Percentiles rank a stretch among this genome's conserved stretches.
Conservation (phyloP, 257 asterid genomes). For the Misopates orontium region DNA sequence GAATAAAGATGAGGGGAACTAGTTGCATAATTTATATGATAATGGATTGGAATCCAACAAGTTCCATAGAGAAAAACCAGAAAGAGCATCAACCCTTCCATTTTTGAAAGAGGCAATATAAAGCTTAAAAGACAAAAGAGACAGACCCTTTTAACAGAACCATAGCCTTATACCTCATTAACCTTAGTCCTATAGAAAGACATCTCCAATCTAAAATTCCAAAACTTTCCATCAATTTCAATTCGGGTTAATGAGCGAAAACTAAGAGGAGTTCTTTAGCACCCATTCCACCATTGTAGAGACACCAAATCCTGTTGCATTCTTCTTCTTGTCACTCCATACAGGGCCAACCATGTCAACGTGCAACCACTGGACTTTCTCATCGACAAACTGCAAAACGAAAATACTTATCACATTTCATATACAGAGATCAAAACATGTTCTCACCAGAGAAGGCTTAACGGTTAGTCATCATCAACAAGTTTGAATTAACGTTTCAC, state of each 20-base stretch:
- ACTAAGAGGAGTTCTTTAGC: constrained; percentile 60
- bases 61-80: too few relatives aligned
- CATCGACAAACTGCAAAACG: constrained; percentile 81
- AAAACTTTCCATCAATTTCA: background rate
- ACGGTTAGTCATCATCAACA: too few relatives aligned
- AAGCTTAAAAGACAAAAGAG: too few relatives aligned
- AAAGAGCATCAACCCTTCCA: too few relatives aligned
- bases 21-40: too few relatives aligned
- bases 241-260: background rate
- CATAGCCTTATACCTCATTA: background rate
- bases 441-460: too few relatives aligned
- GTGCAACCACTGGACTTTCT: constrained; percentile 98
- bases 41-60: too few relatives aligned
- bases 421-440: too few relatives aligned
- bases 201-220: background rate
- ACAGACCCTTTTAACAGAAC: background rate
- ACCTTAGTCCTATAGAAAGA: background rate
- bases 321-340: constrained; percentile 77
- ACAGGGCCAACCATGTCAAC: constrained; percentile 96
- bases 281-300: constrained; percentile 93
- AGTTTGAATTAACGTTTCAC: too few relatives aligned
- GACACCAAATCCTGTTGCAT: constrained; percentile 84
- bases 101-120: too few relatives aligned
- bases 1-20: too few relatives aligned
- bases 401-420: background rate